Conservation (phyloP, 2,329 filamentous ascomycete genomes). For the Trichoderma koningiopsis region DNA sequence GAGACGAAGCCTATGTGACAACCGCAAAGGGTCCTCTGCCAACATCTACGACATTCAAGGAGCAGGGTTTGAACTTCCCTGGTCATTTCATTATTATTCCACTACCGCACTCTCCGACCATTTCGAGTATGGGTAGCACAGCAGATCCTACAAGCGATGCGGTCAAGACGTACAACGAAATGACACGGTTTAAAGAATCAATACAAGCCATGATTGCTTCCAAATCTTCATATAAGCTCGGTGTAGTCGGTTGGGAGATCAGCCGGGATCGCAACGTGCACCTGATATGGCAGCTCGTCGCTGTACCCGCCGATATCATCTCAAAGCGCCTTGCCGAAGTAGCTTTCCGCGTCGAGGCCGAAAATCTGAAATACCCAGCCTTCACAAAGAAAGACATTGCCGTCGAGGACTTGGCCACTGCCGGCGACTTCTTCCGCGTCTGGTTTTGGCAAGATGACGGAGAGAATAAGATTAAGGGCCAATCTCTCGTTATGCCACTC, state of each 20-base stretch:
- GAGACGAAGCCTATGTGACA: conserved; percentile 83
- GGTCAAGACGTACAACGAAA: conserved; percentile 70
- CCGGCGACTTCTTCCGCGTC: conserved; percentile 74
- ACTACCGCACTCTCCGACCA: conserved; percentile 75
- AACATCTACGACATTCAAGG: conserved; percentile 65
- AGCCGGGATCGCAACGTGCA: conserved; percentile 80
- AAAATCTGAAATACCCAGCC: conserved; percentile 64
- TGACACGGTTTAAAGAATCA: conserved; percentile 76
- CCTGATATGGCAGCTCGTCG: conserved; percentile 90
- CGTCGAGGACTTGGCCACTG: conserved; percentile 51
- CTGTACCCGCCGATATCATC: conserved; percentile 69
- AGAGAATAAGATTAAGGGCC: conserved; percentile 58
- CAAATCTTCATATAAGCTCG: conserved; percentile 61
- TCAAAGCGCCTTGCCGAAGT: conserved; percentile 77
- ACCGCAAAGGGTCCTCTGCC: conserved; percentile 89
- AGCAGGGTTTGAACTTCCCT: conserved; percentile 70
- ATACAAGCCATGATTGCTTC: conserved; percentile 78
- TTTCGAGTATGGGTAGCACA: conserved; percentile 64
- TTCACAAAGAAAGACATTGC: conserved; percentile 53
- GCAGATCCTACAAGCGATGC: conserved; percentile 55
- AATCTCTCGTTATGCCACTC: conserved; percentile 72
- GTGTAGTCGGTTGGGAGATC: conserved; percentile 90
- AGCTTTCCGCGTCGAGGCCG: conserved; percentile 84
- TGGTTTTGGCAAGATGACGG: conserved; percentile 72
- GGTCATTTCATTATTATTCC: conserved; percentile 91